Evolutionary conservation across 352 stramenopile genomes (phyloP).

Genomic region (Phytophthora lateralis): DNA sequence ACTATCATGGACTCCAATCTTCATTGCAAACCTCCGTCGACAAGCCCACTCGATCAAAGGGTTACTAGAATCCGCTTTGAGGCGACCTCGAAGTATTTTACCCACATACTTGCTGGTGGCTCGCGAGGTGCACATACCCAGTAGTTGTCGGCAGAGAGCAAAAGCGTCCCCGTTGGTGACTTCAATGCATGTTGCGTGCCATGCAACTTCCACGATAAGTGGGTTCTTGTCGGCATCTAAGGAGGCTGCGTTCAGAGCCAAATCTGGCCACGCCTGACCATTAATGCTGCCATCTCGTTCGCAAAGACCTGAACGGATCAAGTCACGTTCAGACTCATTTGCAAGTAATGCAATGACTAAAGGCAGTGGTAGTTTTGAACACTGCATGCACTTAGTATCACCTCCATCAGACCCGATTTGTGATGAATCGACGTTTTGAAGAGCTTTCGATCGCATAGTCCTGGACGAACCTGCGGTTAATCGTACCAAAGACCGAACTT

Average conservation of each 20-base stretch:
- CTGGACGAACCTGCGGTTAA: slow-evolving; percentile 12
- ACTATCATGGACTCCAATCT: not conserved
- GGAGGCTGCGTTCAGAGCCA: slow-evolving; percentile 63
- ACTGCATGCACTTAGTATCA: slow-evolving; percentile 30
- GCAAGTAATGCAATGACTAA: slow-evolving; percentile 63
- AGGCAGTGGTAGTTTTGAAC: slow-evolving; percentile 62
- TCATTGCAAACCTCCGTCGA: slow-evolving; percentile 9
- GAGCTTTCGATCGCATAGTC: not conserved
- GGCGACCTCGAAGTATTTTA: slow-evolving; percentile 57
- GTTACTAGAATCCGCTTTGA: slow-evolving; percentile 58
- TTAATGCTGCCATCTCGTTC: slow-evolving; percentile 21
- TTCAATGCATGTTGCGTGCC: slow-evolving; percentile 52
- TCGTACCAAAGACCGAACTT: slow-evolving; percentile 26
- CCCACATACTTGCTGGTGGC: slow-evolving; percentile 62
- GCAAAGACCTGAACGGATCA: slow-evolving; percentile 45
- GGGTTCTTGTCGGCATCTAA: slow-evolving; percentile 47
- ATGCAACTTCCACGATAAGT: slow-evolving; percentile 63
- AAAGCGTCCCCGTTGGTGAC: slow-evolving; percentile 68
- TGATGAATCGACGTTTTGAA: not conserved
- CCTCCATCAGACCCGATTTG: not conserved
- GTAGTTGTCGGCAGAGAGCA: slow-evolving; percentile 60
- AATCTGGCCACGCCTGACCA: slow-evolving; percentile 57
- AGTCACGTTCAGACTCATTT: slow-evolving; percentile 65
- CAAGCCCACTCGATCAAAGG: slow-evolving; percentile 45
- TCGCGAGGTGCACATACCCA: slow-evolving; percentile 57